Percentiles rank a stretch among this genome's conserved stretches.
Conservation (phyloP, 371 early-diverging fungal genomes). For the Amoeboaphelidium occidentale region DNA sequence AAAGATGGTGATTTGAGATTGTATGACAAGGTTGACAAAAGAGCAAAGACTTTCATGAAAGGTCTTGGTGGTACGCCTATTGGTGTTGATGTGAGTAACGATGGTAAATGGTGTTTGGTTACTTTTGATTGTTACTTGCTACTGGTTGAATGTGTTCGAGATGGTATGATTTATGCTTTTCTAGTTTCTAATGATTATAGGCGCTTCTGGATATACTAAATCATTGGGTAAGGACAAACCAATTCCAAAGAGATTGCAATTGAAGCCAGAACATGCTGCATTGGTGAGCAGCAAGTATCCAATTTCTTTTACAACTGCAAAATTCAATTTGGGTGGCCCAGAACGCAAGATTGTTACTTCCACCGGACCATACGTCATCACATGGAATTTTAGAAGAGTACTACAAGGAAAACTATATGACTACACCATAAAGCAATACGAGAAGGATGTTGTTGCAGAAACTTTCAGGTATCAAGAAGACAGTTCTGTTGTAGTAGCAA, state of each 20-base stretch:
- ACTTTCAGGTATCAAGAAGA: conserved; percentile 56
- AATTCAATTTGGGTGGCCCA: conserved; percentile 45
- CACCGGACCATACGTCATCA: conserved; percentile 72
- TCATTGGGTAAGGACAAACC: conserved; percentile 25
- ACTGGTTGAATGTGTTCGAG: conserved; percentile 44
- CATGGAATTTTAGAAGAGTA: conserved; percentile 75
- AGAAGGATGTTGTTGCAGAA: conserved; percentile 58
- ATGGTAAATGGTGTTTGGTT: conserved; percentile 63
- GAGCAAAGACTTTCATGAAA: conserved; percentile 69
- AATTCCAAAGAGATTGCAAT: conserved; percentile 42
- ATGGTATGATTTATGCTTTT: too few species aligned
- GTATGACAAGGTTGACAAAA: conserved; percentile 47
- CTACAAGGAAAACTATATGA: conserved; percentile 39
- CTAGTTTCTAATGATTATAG: conserved; percentile 21
- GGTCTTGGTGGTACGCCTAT: conserved; percentile 67
- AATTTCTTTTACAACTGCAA: conserved; percentile 67
- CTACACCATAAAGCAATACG: conserved; percentile 63
- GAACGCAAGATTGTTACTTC: conserved; percentile 21
- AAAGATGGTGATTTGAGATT: conserved; percentile 74
- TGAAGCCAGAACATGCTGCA: conserved; percentile 75
- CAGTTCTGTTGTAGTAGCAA: conserved; percentile 40
- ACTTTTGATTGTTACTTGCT: conserved; percentile 71
- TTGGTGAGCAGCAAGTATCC: conserved; percentile 29
- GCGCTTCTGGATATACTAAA: conserved; percentile 10
- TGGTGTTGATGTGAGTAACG: conserved; percentile 66